Conservation (phyloP, 768 basidiomycete species). For the Rhodotorula babjevae region DNA sequence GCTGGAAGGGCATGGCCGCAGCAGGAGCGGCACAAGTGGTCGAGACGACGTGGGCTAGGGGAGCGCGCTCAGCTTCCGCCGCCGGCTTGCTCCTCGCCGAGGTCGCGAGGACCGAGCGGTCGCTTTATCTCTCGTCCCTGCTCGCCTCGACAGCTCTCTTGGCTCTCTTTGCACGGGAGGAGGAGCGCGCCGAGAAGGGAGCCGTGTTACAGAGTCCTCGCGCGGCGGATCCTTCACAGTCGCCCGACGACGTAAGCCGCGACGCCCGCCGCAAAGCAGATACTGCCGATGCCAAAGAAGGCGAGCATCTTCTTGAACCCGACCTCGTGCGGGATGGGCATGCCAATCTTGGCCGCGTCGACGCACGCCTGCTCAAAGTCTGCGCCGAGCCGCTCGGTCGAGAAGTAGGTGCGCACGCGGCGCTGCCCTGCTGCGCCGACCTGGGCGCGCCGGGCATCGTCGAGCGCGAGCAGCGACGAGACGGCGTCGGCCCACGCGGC, state of each 20-base stretch:
- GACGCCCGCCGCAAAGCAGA: not conserved
- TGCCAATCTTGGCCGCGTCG: conserved; percentile 36
- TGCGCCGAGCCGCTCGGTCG: conserved; percentile 54
- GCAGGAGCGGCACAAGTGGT: too few species aligned
- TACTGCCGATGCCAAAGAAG: not conserved
- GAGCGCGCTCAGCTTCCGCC: too few species aligned
- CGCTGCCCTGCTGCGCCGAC: conserved; percentile 58
- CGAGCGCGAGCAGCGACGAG: conserved; percentile 53
- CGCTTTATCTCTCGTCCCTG: too few species aligned
- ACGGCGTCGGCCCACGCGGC: conserved; percentile 69
- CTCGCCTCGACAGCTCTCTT: not conserved
- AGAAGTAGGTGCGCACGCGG: conserved; percentile 65
- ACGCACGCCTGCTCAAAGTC: conserved; percentile 56
- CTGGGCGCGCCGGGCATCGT: conserved; percentile 49
- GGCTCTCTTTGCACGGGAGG: not conserved
- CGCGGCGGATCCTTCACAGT: too few species aligned
- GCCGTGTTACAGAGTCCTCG: too few species aligned
- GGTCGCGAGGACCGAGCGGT: too few species aligned
- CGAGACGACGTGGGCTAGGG: too few species aligned
- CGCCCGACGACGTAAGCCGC: not conserved
- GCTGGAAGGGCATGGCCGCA: too few species aligned
- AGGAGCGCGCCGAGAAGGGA: too few species aligned
- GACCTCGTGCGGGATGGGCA: conserved; percentile 22
- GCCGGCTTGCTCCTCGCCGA: too few species aligned
- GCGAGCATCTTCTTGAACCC: conserved; percentile 29